Base-by-base conservation (phyloP, 768 basidiomycete genomes). In the Calocybe indica region DNA sequence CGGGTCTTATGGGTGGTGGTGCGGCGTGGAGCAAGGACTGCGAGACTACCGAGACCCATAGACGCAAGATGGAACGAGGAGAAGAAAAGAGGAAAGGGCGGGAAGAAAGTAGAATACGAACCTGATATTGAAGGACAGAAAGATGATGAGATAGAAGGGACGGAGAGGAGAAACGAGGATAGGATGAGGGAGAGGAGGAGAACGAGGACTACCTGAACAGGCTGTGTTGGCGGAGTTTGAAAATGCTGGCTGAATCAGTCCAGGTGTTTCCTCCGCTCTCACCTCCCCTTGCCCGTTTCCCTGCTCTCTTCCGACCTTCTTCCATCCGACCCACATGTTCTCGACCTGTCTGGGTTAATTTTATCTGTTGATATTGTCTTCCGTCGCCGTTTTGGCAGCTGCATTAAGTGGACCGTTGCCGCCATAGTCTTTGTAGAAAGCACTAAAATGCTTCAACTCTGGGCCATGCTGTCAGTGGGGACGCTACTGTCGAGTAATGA, bases 151-250 rank as follows among this genome's bases (percentile, higher is more conserved):
- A 22, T 22, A 22, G 22, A 22, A 22, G 22, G 59, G 57, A 58
- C 37, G 54, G 57, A 57, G 55, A 54, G 60, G 52, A 57, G 63
- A 52, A 57, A 55, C 59, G 57, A 48, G 54, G 48, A 53, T 55
- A 62, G 53, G 55, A 55, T 61, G 53, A 52, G 56, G 57, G 50
- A 52, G 54, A 46, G 52, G 58, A 53, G 56, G 57, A 50, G 55
- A 66, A 69, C 69, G 71, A 70, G 64, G 62, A 65, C 67, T 66
- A 66, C 64, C 68, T 66, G 68, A 65, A 65, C 64, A 67, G 63
- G 65, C 63, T 65, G 62, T 76, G 77, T 66, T 53, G 36, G 58
- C 77, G 77, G 77, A 78, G 75, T 70, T 71, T 72, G 45, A 79
- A 74, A 62, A 58, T 44, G 30, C 58, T 58, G 55, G 56, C 59